Conservation (phyloP, 192 early-diverging fungal genomes). For the Coemansia brasiliensis region DNA sequence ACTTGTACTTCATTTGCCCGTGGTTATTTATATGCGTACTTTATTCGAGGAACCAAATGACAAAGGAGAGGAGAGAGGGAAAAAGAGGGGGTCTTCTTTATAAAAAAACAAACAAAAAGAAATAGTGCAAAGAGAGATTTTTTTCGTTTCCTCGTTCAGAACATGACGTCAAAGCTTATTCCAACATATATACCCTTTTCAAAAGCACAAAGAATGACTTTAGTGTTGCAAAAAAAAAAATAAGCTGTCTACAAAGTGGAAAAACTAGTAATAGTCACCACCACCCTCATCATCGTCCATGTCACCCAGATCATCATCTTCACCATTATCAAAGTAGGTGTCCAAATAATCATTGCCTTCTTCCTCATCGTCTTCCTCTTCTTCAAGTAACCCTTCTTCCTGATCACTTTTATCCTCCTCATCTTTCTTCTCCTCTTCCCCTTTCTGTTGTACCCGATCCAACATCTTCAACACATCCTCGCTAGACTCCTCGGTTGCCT, state of each 20-base stretch:
- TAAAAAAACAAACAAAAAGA: conserved; percentile 1
- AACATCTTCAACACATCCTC: conserved; percentile 2
- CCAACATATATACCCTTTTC: too few relatives aligned
- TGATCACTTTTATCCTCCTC: conserved; percentile 27
- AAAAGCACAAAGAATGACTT: too few relatives aligned
- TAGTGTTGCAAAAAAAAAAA: too few relatives aligned
- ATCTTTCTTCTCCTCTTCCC: conserved; percentile 13
- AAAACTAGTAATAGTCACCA: conserved; percentile 30
- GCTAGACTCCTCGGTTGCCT: conserved; percentile 2
- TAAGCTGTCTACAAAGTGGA: too few relatives aligned
- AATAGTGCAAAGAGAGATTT: too few relatives aligned
- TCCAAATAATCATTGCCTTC: conserved; percentile 54
- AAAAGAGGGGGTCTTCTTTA: not conserved
- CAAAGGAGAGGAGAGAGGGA: not conserved
- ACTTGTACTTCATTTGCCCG: conserved; percentile 22
- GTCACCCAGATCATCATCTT: conserved; percentile 52
- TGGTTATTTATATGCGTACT: too few relatives aligned
- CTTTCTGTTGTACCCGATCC: not conserved
- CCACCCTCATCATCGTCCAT: conserved; percentile 53
- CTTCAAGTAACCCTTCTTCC: conserved; percentile 19
- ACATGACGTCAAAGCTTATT: too few relatives aligned
- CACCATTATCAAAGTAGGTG: conserved; percentile 56
- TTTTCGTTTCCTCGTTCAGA: too few relatives aligned
- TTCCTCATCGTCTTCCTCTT: conserved; percentile 32
- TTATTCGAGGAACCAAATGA: too few relatives aligned